These are phyloP conservation scores for Entomortierella chlamydospora DNA, from an alignment of 192 early-diverging fungal genomes.

Conservation along the genomic window DNA sequence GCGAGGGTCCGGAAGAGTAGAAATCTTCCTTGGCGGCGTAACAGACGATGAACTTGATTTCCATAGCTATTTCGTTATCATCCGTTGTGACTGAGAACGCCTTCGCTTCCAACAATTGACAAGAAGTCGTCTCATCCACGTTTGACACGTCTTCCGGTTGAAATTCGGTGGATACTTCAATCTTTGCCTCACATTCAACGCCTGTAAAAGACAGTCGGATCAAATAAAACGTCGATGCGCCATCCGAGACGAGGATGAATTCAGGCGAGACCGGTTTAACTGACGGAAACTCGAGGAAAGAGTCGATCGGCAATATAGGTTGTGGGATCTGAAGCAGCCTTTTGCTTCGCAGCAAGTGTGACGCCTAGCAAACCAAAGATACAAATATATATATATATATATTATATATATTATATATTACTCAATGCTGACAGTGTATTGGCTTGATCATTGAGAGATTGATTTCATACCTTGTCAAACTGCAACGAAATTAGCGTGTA, in stretches of 20 bases:
- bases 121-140: slow-evolving; percentile 2
- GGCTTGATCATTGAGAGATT: no score
- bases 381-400: no score
- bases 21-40: slow-evolving; percentile 28
- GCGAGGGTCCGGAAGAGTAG: slow-evolving; percentile 42
- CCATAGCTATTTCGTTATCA: slow-evolving; percentile 5
- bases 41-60: slow-evolving; percentile 36
- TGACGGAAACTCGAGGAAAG: slow-evolving; percentile 36
- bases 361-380: neutral
- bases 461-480: slow-evolving; percentile 48
- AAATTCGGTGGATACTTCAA: slow-evolving; percentile 21
- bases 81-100: slow-evolving; percentile 21
- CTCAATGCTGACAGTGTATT: no score
- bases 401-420: no score
- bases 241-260: slow-evolving; percentile 43
- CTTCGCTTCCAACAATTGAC: slow-evolving; percentile 41
- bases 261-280: slow-evolving; percentile 42
- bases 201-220: slow-evolving; percentile 13
- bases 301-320: slow-evolving; percentile 19
- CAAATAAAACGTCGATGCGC: slow-evolving; percentile 32
- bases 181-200: slow-evolving; percentile 22
- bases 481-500: slow-evolving; percentile 46
- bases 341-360: slow-evolving; percentile 34
- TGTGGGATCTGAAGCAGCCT: slow-evolving; percentile 23
- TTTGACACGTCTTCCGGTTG: slow-evolving; percentile 7